Conservation (phyloP, 2,329 filamentous ascomycete genomes). For the Penicillium italicum region DNA sequence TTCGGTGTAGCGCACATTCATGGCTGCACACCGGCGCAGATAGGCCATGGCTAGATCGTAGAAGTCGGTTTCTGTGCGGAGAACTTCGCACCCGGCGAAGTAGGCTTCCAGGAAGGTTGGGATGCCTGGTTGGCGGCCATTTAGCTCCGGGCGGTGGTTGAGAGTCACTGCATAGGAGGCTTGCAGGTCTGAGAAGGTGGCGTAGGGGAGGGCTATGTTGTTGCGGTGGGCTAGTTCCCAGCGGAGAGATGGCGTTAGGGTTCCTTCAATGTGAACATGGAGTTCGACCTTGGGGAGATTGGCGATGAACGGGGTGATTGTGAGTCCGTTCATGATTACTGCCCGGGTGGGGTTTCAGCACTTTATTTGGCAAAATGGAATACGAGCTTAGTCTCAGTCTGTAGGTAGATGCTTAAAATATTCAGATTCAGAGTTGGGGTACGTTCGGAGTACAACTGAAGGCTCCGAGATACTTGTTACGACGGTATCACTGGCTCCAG, state of each 20-base stretch:
- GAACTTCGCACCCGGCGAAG: slow-evolving; percentile 21
- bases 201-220: slow-evolving; percentile 29
- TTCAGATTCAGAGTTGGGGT: neutral
- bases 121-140: slow-evolving; percentile 29
- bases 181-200: slow-evolving; percentile 32
- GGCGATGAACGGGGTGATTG: slow-evolving; percentile 32
- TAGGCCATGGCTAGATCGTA: slow-evolving; percentile 44
- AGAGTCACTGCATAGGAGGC: slow-evolving; percentile 35
- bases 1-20: slow-evolving; percentile 44
- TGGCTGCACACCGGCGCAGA: slow-evolving; percentile 28
- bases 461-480: neutral
- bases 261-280: slow-evolving; percentile 49
- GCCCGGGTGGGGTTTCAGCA: too few relatives aligned
- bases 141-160: slow-evolving; percentile 40
- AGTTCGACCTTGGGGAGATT: slow-evolving; percentile 47
- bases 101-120: slow-evolving; percentile 36
- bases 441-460: neutral
- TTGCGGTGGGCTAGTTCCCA: slow-evolving; percentile 45
- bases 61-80: slow-evolving; percentile 38
- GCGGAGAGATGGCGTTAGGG: slow-evolving; percentile 40
- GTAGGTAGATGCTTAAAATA: neutral
- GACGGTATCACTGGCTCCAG: neutral
- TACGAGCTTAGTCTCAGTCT: neutral
- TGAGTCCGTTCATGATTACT: slow-evolving; percentile 19
- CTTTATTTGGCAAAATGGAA: neutral